These are phyloP conservation scores for Limonomyces culmigenus DNA, from an alignment of 1,284 basidiomycete genomes.

Conservation along the genomic window DNA sequence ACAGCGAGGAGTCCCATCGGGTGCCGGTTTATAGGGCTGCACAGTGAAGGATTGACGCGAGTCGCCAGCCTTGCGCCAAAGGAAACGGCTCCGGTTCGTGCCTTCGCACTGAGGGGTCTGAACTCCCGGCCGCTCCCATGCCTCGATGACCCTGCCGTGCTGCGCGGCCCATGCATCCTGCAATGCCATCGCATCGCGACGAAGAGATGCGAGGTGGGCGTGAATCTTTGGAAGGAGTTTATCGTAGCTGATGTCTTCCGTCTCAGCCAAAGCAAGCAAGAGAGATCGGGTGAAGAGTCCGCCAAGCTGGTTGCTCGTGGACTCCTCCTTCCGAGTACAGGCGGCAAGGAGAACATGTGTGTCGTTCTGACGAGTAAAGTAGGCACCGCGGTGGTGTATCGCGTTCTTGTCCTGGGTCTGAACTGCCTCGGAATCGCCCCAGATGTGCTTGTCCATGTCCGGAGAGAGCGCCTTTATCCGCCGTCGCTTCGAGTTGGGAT, in stretches of 20 bases:
- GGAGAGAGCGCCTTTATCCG: too few relatives aligned
- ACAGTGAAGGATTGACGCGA: too few relatives aligned
- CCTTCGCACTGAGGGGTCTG: slow-evolving; percentile 8
- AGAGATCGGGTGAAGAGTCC: neutral
- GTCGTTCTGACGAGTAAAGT: slow-evolving; percentile 6
- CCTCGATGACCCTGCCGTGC: too few relatives aligned
- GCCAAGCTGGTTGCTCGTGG: slow-evolving; percentile 1
- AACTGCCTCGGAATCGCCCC: neutral
- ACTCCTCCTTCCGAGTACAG: slow-evolving; percentile 4
- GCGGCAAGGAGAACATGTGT: slow-evolving; percentile 7
- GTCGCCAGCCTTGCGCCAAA: too few relatives aligned
- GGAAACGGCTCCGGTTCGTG: slow-evolving; percentile 3
- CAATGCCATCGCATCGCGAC: too few relatives aligned
- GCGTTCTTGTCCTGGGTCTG: neutral
- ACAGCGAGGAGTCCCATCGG: too few relatives aligned
- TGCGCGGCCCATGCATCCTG: too few relatives aligned
- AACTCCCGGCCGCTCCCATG: neutral
- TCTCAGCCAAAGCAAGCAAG: neutral
- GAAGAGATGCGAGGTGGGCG: too few relatives aligned
- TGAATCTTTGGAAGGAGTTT: neutral
- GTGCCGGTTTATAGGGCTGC: too few relatives aligned
- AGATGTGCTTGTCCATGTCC: too few relatives aligned
- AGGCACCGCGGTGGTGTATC: neutral
- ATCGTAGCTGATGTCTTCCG: neutral
- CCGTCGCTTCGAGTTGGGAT: too few relatives aligned